These are phyloP conservation scores for Sporothrix pseudoabietina DNA, from an alignment of 2,329 filamentous ascomycete species.

Conservation along the genomic window DNA sequence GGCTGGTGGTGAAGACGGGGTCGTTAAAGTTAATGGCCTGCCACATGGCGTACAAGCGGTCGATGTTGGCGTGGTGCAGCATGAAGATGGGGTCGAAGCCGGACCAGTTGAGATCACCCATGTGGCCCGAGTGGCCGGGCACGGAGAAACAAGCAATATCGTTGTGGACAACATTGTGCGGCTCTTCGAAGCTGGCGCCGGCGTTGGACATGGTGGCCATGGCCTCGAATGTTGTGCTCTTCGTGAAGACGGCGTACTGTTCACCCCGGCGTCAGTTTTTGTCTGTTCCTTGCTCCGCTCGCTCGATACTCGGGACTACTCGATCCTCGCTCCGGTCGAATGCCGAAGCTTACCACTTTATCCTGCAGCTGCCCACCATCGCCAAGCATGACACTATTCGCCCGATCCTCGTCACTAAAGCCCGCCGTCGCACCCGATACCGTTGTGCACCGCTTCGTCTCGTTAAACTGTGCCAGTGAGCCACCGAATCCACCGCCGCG, in stretches of 20 bases:
- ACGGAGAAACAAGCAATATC: slow-evolving; percentile 43
- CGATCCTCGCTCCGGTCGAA: neutral
- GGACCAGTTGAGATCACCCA: slow-evolving; percentile 46
- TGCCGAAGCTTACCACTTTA: slow-evolving; percentile 34
- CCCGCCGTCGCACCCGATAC: slow-evolving; percentile 44
- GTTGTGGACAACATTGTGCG: slow-evolving; percentile 50
- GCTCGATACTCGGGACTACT: neutral
- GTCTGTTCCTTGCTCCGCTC: neutral
- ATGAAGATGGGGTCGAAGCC: slow-evolving; percentile 54
- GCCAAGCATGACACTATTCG: slow-evolving; percentile 34
- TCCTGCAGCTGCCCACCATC: slow-evolving; percentile 39
- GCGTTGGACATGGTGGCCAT: slow-evolving; percentile 47
- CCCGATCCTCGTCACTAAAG: slow-evolving; percentile 43
- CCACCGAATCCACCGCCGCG: slow-evolving; percentile 40
- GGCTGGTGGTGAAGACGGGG: slow-evolving; percentile 41
- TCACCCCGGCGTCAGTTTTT: neutral
- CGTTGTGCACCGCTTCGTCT: slow-evolving; percentile 47
- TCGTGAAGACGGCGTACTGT: slow-evolving; percentile 49
- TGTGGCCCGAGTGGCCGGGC: slow-evolving; percentile 39
- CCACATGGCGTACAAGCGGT: slow-evolving; percentile 60
- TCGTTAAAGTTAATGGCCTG: slow-evolving; percentile 45
- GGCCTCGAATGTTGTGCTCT: slow-evolving; percentile 43
- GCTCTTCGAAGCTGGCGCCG: slow-evolving; percentile 48
- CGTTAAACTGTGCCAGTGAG: slow-evolving; percentile 38
- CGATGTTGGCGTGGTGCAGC: slow-evolving; percentile 60